Conservation (phyloP, 345 rosid species). For the Rhizophora mangle region DNA sequence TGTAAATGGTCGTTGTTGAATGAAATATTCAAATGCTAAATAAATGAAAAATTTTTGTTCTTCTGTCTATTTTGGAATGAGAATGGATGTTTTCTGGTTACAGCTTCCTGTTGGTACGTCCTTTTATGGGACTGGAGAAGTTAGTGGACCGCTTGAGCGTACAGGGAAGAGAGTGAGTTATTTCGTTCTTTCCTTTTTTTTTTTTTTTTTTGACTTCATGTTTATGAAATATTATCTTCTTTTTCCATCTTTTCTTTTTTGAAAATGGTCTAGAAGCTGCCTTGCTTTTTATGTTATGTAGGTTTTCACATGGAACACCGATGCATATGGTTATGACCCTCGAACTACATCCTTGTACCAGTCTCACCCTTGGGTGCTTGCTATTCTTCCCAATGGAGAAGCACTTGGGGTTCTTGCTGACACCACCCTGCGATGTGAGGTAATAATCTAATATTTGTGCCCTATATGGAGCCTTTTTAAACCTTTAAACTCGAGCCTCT, state of each 20-base stretch:
- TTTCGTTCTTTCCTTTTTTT: background rate
- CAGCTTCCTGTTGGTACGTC: conserved; percentile 81
- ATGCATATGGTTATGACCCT: conserved; percentile 83
- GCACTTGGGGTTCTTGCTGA: conserved; percentile 89
- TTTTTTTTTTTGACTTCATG: background rate
- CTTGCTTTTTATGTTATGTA: conserved; percentile 14
- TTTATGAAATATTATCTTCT: background rate
- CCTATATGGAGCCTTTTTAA: background rate
- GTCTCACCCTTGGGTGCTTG: conserved; percentile 96
- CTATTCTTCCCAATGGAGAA: conserved; percentile 81
- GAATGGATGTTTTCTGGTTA: conserved; percentile 17
- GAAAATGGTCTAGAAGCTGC: background rate
- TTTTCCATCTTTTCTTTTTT: background rate
- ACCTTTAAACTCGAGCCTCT: conserved; percentile 1
- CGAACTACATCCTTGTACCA: conserved; percentile 87
- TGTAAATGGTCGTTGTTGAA: background rate
- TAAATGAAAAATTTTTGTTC: background rate
- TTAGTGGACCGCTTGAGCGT: conserved; percentile 88
- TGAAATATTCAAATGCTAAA: background rate
- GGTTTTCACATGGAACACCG: conserved; percentile 93
- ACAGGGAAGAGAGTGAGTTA: conserved; percentile 75
- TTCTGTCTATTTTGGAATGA: background rate
- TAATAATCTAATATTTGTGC: conserved; percentile 20
- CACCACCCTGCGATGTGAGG: conserved; percentile 86
- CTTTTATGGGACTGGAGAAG: conserved; percentile 96